Evolutionary conservation across 768 basidiomycete genomes (phyloP), one percentile per base, ranked within the genome.

Genomic region (Termitomyces sp.): DNA sequence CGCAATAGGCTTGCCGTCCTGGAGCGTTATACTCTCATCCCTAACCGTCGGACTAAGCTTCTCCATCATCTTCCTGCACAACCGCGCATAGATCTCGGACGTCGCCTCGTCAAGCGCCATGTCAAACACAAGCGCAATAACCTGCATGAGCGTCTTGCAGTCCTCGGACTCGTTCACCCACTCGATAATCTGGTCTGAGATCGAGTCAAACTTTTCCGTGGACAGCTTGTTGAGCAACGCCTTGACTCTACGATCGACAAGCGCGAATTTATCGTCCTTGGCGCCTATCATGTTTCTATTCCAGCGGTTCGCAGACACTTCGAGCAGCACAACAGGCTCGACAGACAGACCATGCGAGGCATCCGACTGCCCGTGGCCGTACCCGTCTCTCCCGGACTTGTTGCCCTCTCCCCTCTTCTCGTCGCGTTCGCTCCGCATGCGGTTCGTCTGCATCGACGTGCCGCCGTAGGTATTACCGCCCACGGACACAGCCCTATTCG

Each of bases 31-130:
- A 11, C 88, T 86, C 59, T 94, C 91, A 69, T 98, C 95, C 65
- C 89, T 88, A 6, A 98, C 92, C 60, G 89, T 86, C 33, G 87
- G 79, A 58, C 88, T 92, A 70, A 98, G 91, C 69, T 85, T 86
- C 74, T 95, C 93, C 90, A 95, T 92, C 85, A 98, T 90, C 82
- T 94, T 92, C 64, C 93, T 81, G 70, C 95, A 98, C 41, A 99
- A 78, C 34, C 91, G 87, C 33, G 96, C 96, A 71, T 99, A 98
- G 93, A 98, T 98, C 78, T 93, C 90, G 2, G 93, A 95, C 9
- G 87, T 85, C 45, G 93, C 93, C 72, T 97, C 95, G 71, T 97
- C 95, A 7, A 93, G 97, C 11, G 95, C 95, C 80, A 95, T 97
- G 73, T 97, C 96, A 72, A 97, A 98, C 34, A 98, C 91, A 54